Base-by-base conservation (phyloP, 495 filamentous ascomycete genomes). In the Tetracladium marchalianum region DNA sequence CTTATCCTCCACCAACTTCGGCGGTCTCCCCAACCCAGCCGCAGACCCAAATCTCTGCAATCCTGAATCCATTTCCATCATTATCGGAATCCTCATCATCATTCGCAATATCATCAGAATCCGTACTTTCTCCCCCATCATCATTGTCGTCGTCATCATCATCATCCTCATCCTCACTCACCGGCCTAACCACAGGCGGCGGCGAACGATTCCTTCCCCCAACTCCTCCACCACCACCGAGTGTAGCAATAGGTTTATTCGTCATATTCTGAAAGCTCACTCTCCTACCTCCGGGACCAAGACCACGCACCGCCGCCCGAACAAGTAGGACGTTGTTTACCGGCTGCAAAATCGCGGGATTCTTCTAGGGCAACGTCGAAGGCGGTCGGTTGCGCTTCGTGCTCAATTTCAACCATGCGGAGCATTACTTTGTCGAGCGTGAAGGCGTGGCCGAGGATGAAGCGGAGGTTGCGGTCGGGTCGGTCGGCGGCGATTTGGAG, bases 401-500 rank as follows among this genome's bases (percentile, higher is more conserved):
- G 39, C 18, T 50, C 48, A 19, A 50, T 50, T 13, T 50, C 41
- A 3, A 32, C 42, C 16, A 50, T 40, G 4, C 42, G 48, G 2
- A 50, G 27, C 12, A 19, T 19, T 1, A 50, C 35, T 5, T 50
- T 50, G 19, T 50, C 48, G 2, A 50, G 42, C 1, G 48, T 50
- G 31, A 50, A 50, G 16, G 48, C 48, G 27, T 50, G 48, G 9
- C 48, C 48, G n/a, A 50, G 48, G 13, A 50, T 50, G 15, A 50
- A 50, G 13, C 48, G 41, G 5, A 50, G 35, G 27, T 50, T 45
- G n/a, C 48, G 41, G 24, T 50, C 48, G 39, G 48, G 48, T 1
- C 41, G 33, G 31, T 50, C 48, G 13, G 48, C 48, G 17, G 48
- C 48, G n/a, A 50, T 16, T 22, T 50, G 41, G 27, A 50, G 42